Conservation (phyloP, 257 asterid genomes). For the Leptodermis oblonga region DNA sequence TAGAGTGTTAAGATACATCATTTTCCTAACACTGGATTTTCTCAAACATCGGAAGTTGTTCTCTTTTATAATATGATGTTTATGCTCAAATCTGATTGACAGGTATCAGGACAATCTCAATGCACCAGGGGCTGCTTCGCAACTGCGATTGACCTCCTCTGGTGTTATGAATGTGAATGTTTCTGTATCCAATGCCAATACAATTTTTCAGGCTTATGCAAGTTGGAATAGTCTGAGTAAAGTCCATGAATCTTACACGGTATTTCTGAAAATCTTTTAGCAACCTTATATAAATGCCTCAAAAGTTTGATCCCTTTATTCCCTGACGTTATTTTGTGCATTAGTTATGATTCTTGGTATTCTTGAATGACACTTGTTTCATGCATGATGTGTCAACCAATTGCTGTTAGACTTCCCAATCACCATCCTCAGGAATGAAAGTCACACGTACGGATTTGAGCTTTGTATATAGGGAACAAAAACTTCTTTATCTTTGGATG, state of each 20-base stretch:
- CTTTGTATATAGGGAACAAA: too few relatives aligned
- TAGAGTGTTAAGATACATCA: too few relatives aligned
- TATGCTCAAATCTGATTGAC: not conserved
- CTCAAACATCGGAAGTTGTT: not conserved
- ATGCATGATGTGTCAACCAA: not conserved
- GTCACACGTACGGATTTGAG: not conserved
- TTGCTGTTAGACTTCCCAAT: not conserved
- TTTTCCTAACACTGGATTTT: not conserved
- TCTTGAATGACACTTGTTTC: constrained; percentile 3
- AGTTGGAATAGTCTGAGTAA: constrained; percentile 85
- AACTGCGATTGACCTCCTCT: constrained; percentile 69
- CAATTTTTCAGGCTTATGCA: constrained; percentile 89
- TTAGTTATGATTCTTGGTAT: not conserved
- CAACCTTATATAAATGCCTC: not conserved
- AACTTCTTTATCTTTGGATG: not conserved
- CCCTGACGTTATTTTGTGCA: not conserved
- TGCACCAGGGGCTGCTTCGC: constrained; percentile 81
- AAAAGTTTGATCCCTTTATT: not conserved
- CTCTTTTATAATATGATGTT: not conserved
- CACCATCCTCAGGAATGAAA: not conserved
- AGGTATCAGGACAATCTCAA: constrained; percentile 78
- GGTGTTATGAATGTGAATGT: constrained; percentile 75
- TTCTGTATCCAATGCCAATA: constrained; percentile 83
- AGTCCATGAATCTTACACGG: constrained; percentile 51
- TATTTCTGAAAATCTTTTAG: constrained; percentile 22